phyloP scores from a whole-genome alignment of 2,329 filamentous ascomycete species.

The Pseudovirgaria hyperparasitica region DNA sequence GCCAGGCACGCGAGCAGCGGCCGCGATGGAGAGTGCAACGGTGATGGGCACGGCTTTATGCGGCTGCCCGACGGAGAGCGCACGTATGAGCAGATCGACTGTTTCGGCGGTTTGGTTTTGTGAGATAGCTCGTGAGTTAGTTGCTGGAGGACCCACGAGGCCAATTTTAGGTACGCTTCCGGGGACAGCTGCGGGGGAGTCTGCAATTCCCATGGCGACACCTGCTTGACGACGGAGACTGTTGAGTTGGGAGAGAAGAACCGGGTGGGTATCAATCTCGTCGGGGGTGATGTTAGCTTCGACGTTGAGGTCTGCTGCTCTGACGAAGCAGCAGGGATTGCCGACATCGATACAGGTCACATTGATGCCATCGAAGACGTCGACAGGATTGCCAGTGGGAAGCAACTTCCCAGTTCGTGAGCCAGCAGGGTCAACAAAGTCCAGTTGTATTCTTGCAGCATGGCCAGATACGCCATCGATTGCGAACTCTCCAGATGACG shows the following conservation, averaged over 20 bases:
- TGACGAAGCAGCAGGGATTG: constrained; percentile 49
- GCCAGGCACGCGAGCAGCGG: constrained; percentile 24
- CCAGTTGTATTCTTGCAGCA: constrained; percentile 40
- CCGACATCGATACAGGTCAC: constrained; percentile 47
- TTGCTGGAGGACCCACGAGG: constrained; percentile 29
- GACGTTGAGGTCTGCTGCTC: constrained; percentile 36
- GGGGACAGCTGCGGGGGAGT: constrained; percentile 26
- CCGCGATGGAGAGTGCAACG: constrained; percentile 28
- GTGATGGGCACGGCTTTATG: constrained; percentile 32
- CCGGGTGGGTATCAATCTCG: constrained; percentile 35
- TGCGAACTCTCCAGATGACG: constrained; percentile 16
- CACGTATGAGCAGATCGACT: constrained; percentile 28
- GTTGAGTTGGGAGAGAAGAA: constrained; percentile 37
- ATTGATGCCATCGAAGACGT: constrained; percentile 26
- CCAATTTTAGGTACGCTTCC: constrained; percentile 49
- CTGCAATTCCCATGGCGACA: constrained; percentile 49
- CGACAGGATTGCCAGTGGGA: constrained; percentile 44
- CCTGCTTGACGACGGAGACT: constrained; percentile 41
- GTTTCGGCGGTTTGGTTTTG: constrained; percentile 12
- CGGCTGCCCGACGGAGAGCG: constrained; percentile 31
- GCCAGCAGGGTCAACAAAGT: constrained; percentile 46
- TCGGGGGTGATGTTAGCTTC: constrained; percentile 36
- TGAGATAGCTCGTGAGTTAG: constrained; percentile 18
- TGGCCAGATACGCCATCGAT: constrained; percentile 50
- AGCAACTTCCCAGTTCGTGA: constrained; percentile 47